Percentiles rank a stretch among this genome's conserved stretches.
These are phyloP conservation scores for Sugiyamaella xylanicola DNA, from an alignment of 1,139 yeast species.

Conservation along the genomic window DNA sequence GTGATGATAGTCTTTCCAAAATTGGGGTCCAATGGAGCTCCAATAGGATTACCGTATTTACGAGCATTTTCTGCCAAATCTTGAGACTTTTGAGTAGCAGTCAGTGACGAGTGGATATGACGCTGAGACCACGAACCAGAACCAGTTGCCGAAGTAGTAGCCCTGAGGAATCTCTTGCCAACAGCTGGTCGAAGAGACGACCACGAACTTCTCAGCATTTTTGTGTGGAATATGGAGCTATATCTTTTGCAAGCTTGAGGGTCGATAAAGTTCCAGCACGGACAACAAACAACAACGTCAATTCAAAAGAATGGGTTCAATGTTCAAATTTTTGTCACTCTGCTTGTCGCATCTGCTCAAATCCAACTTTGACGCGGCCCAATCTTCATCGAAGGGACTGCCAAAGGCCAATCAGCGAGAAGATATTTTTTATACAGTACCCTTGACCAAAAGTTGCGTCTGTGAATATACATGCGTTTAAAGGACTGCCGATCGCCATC, in stretches of 20 bases:
- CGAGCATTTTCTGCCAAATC: constrained; percentile 32
- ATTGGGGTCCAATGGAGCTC: constrained; percentile 39
- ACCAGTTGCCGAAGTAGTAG: not conserved
- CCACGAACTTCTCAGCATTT: constrained; percentile 13
- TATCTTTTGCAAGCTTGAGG: not conserved
- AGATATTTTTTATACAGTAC: constrained; percentile 14
- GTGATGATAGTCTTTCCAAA: constrained; percentile 42
- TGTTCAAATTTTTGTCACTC: not conserved
- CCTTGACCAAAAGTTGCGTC: constrained; percentile 6
- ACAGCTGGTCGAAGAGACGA: constrained; percentile 7
- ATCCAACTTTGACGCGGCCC: constrained; percentile 5
- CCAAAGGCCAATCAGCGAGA: constrained; percentile 17
- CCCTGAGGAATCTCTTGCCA: not conserved
- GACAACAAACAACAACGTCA: not conserved
- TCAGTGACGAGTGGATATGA: constrained; percentile 17
- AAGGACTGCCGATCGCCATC: not conserved
- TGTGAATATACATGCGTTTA: not conserved
- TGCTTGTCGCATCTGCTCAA: not conserved
- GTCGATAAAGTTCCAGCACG: not conserved
- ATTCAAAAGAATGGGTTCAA: not conserved
- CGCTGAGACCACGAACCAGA: constrained; percentile 13
- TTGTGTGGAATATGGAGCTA: not conserved
- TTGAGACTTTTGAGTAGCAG: constrained; percentile 18
- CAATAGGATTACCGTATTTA: constrained; percentile 39
- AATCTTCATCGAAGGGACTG: not conserved